Evolutionary conservation across 345 rosid species (phyloP), one percentile per base, ranked within the genome.

Genomic region (Salix exigua): DNA sequence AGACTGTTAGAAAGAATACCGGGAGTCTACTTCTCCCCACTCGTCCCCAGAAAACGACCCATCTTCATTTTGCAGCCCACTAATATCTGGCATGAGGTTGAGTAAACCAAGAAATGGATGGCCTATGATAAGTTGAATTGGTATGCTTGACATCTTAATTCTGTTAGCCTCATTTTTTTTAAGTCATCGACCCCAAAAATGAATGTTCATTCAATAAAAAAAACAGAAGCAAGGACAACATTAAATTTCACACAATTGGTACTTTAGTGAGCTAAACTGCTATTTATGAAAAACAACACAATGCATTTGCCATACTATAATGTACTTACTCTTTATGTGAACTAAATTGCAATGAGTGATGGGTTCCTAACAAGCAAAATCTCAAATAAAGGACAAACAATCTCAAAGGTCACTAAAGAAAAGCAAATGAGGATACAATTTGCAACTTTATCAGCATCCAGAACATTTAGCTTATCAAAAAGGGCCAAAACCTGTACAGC

Each of bases 11-110:
- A 70, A 75, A 82, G 19, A 75, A 71, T 75, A 96, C 98, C 97
- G 81, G 25, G 97, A 84, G 83, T 96, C 99, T 75, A 92, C 89
- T 88, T 96, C 99, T 50, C 98, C 99, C 98, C 97, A 96, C 19
- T 84, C 86, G 75, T 96, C 99, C 61, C 99, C 98, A 1, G 94
- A 85, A 84, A 96, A 92, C 62, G 99, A 96, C 65, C 99, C 99
- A 73, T 96, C 97, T 76, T 90, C 95, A 73, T 96, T 92, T 83
- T 96, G 99, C 83, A 94, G 78, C 13, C 89, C 88, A 66, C 83
- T 82, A 82, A 96, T 46, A 89, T 92, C 99, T 96, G 75, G 74
- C 68, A 66, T 72, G 50, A 70, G 78, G 51, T 80, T 86, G 78
- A 80, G 87, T 69, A 69, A 55, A 82, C 77, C 78, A 82, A 66